Evolutionary conservation across 1,284 basidiomycete species (phyloP).

Genomic region (Megacollybia platyphylla): DNA sequence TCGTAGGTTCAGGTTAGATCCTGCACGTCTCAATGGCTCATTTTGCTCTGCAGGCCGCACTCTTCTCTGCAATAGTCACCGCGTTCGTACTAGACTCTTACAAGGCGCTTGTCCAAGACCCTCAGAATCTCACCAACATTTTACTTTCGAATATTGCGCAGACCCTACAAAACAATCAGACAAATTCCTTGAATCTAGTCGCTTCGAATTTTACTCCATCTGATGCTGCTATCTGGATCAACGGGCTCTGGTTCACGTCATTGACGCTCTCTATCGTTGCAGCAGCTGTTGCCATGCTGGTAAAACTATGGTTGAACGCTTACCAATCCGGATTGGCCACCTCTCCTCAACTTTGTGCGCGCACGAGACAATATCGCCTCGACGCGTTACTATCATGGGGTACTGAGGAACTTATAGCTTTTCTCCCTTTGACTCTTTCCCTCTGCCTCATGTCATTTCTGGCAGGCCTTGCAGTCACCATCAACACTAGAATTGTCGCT

Average conservation of each 20-base stretch:
- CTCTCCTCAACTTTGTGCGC: conserved; percentile 5
- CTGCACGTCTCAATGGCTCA: not conserved
- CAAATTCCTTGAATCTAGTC: not conserved
- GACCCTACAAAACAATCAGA: conserved; percentile 1
- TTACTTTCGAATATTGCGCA: conserved; percentile 3
- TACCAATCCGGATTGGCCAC: conserved; percentile 5
- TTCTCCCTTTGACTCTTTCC: conserved; percentile 7
- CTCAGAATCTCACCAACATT: conserved; percentile 6
- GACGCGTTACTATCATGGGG: conserved; percentile 6
- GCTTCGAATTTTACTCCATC: conserved; percentile 2
- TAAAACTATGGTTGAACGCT: conserved; percentile 8
- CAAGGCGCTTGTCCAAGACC: conserved; percentile 2
- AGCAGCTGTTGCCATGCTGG: conserved; percentile 7
- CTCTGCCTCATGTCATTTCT: conserved; percentile 8
- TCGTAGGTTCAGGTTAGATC: conserved; percentile 1
- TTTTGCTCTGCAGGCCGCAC: conserved; percentile 1
- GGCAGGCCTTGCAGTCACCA: conserved; percentile 3
- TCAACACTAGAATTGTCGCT: too few relatives aligned
- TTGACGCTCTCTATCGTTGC: conserved; percentile 6
- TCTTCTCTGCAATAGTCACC: conserved; percentile 7
- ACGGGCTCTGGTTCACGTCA: conserved; percentile 7
- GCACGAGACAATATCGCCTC: conserved; percentile 5
- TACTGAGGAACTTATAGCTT: conserved; percentile 5
- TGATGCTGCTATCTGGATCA: conserved; percentile 5
- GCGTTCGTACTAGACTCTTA: conserved; percentile 4